Conservation (phyloP, 2,329 filamentous ascomycete species). For the Zasmidium citrigriseum region DNA sequence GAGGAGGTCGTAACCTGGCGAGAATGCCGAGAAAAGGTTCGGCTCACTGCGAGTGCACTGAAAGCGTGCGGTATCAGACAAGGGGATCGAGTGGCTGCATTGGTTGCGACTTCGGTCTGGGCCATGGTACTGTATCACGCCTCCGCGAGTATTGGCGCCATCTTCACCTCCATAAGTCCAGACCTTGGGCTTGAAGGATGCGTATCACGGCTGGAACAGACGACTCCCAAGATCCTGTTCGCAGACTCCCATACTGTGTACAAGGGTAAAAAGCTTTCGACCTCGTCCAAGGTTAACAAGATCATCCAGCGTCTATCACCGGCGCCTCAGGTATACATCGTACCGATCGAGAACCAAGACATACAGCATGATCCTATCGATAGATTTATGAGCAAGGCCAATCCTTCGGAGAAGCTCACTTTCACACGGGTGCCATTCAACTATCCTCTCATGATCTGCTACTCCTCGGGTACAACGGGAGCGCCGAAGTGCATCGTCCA, state of each 20-base stretch:
- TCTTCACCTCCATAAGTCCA: constrained; percentile 48
- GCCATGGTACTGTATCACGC: constrained; percentile 45
- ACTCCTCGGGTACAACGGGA: constrained; percentile 46
- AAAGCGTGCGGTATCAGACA: constrained; percentile 39
- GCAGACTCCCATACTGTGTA: constrained; percentile 43
- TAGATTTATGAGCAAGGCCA: constrained; percentile 37
- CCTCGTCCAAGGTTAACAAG: constrained; percentile 34
- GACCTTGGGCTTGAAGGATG: constrained; percentile 43
- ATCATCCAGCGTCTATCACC: constrained; percentile 34
- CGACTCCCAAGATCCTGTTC: constrained; percentile 41
- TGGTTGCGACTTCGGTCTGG: constrained; percentile 47
- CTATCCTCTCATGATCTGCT: constrained; percentile 47
- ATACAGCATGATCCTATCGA: constrained; percentile 29
- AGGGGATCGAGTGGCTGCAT: constrained; percentile 42
- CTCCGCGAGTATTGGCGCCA: constrained; percentile 43
- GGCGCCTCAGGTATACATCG: constrained; percentile 30
- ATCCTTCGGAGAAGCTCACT: constrained; percentile 32
- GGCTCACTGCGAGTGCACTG: constrained; percentile 41
- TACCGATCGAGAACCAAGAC: constrained; percentile 27
- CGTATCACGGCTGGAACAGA: constrained; percentile 41
- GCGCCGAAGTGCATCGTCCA: constrained; percentile 50
- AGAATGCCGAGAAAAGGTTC: constrained; percentile 41
- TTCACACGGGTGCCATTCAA: constrained; percentile 44
- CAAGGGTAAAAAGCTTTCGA: constrained; percentile 40
- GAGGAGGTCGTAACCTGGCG: constrained; percentile 44